Evolutionary conservation across 768 basidiomycete genomes (phyloP), one percentile per base, ranked within the genome.

Genomic region (Serendipita sp.): DNA sequence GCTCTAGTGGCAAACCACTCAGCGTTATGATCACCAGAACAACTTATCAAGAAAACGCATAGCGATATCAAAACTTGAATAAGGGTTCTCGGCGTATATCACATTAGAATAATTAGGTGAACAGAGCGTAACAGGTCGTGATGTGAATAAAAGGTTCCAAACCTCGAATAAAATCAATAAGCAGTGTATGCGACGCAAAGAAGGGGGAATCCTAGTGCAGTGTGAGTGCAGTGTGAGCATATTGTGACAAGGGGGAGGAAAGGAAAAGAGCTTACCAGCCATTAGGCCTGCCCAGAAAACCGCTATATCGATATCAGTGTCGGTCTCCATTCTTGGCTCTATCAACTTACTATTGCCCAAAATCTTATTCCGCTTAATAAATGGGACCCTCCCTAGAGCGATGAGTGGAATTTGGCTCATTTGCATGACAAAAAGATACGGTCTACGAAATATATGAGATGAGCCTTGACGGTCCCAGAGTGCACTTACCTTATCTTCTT

Each of bases 371-470:
- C 81, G 78, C 72, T 85, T 86, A 68, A 98, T 82, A 33, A 77
- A 75, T 2, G 91, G 86, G 9, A 87, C 75, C 1, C 89, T 81
- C 22, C 90, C 86, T 34, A 93, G 65, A 3, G 86, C 77, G 65
- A 97, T 98, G 65, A 99, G 77, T 0, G 95, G 95, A 26, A 99
- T 83, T 75, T 98, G 95, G 24, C 85, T 81, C 71, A 96, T 82
- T 80, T 95, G 74, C 28, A 91, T 74, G 13, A 80, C 73, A 73
- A 96, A 95, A 17, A 96, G 77, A 70, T 95, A 96, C 74, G 92
- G 80, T 69, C 94, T 88, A 41, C 26, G 14, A n/a, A 3, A 24
- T 20, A 62, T 45, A 41, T 4, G 0, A 41, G 56, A 60, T 28
- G 51, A 31, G 60, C 41, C 14, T n/a, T n/a, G n/a, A n/a, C n/a